phyloP scores from a whole-genome alignment of 192 early-diverging fungal genomes.

The Coemansia sp. region DNA sequence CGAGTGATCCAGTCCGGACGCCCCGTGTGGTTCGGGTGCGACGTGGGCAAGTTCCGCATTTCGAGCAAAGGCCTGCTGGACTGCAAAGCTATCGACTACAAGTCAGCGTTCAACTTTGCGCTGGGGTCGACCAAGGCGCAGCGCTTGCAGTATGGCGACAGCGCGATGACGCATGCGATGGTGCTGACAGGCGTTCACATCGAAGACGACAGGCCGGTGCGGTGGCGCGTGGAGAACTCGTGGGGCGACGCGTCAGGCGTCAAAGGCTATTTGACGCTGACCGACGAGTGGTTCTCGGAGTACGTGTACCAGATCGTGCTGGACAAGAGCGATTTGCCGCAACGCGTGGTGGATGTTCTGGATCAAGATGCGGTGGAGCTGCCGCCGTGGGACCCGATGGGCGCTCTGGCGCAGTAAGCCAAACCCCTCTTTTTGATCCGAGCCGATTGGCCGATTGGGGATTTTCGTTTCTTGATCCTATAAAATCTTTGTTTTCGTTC shows the following conservation, averaged over 20 bases:
- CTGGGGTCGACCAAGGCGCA: constrained; percentile 65
- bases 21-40: constrained; percentile 78
- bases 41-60: constrained; percentile 68
- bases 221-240: constrained; percentile 76
- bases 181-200: constrained; percentile 74
- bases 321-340: constrained; percentile 62
- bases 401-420: constrained; percentile 58
- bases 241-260: constrained; percentile 66
- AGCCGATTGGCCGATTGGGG: too few species aligned
- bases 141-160: constrained; percentile 69
- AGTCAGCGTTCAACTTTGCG: constrained; percentile 63
- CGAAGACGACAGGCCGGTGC: constrained; percentile 61
- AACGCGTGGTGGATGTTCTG: constrained; percentile 62
- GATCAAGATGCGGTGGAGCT: constrained; percentile 64
- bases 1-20: constrained; percentile 59
- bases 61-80: constrained; percentile 63
- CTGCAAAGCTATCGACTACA: constrained; percentile 58
- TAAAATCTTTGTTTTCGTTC: too few species aligned
- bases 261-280: constrained; percentile 77
- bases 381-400: constrained; percentile 79
- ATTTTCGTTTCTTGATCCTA: too few species aligned
- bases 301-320: constrained; percentile 81
- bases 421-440: too few species aligned
- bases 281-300: constrained; percentile 73
- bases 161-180: constrained; percentile 81